Evolutionary conservation across 2,329 filamentous ascomycete genomes (phyloP), one percentile per base, ranked within the genome.

Genomic region (Nigrospora oryzae): DNA sequence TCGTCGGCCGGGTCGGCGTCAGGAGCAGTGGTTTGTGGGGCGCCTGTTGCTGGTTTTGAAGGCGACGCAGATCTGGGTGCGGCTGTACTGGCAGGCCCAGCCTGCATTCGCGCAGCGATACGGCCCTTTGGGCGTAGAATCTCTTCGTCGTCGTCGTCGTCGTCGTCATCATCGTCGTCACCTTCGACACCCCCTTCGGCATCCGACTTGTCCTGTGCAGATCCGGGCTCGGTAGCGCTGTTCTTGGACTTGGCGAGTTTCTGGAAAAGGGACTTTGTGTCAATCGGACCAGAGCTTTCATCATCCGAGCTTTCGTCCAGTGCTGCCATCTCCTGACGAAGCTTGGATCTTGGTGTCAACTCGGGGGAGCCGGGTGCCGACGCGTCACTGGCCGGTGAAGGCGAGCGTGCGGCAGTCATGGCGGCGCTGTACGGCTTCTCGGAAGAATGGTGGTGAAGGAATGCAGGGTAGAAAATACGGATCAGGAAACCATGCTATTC

Each of bases 321-420:
- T 1, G 66, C 62, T 28, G 70, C 77, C 23, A 81, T 56, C 42
- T 80, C 60, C 16, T 75, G 74, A 51, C 64, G 68, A 41, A 81
- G 67, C 52, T 79, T 82, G 16, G 78, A 73, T 36, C 63, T 66
- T 6, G 77, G 77, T 11, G 77, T 71, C 43, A 75, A 46, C 43
- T 56, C 56, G 41, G 74, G 66, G 37, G 64, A 69, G 46, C 69
- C 63, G 38, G 71, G 65, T 36, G 63, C 63, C 40, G 65, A 68
- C 48, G 60, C 65, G 52, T 63, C 61, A 43, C 62, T 67, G 23
- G 60, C 59, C 36, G 69, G 69, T 37, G 73, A 72, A n/a, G 69
- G 61, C 43, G 70, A 64, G 55, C 65, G 63, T 48, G 68, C 61
- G 33, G 73, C 71, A 57, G 72, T 64, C 75, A 79, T 80, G 59